phyloP scores from a whole-genome alignment of 73 alveolate species.

The Tetrahymena borealis region DNA sequence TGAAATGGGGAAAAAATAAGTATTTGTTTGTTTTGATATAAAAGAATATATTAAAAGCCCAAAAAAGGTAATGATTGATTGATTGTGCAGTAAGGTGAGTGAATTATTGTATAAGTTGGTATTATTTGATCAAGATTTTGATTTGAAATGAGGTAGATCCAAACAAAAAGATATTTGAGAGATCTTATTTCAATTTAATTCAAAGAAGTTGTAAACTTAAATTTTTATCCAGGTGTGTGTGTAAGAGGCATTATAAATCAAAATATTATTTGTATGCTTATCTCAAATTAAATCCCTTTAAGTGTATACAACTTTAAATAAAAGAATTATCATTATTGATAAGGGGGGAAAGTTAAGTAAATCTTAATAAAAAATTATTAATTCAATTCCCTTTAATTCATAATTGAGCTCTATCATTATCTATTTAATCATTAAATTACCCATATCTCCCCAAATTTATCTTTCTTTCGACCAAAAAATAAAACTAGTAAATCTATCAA shows the following conservation, averaged over 20 bases:
- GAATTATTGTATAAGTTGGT: background rate
- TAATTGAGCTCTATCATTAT: too few relatives aligned
- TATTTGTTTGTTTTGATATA: background rate
- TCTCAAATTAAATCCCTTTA: background rate
- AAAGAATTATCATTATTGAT: background rate
- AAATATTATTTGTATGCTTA: background rate
- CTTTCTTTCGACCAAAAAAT: too few relatives aligned
- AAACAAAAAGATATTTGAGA: background rate
- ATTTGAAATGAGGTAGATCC: background rate
- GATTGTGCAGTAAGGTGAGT: background rate
- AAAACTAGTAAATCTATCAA: too few relatives aligned
- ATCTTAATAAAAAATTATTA: background rate
- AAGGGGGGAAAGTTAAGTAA: background rate
- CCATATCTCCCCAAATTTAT: background rate
- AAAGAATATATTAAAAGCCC: background rate
- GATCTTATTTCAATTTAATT: background rate
- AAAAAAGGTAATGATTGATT: background rate
- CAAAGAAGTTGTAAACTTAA: background rate
- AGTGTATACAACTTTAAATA: background rate
- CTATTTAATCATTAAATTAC: too few relatives aligned
- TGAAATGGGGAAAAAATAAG: background rate
- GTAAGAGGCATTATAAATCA: background rate
- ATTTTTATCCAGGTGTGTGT: background rate
- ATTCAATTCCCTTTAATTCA: too few relatives aligned
- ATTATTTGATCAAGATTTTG: too few relatives aligned